Evolutionary conservation across 208 protist species (phyloP).

Genomic region (Phytomonas sp.): DNA sequence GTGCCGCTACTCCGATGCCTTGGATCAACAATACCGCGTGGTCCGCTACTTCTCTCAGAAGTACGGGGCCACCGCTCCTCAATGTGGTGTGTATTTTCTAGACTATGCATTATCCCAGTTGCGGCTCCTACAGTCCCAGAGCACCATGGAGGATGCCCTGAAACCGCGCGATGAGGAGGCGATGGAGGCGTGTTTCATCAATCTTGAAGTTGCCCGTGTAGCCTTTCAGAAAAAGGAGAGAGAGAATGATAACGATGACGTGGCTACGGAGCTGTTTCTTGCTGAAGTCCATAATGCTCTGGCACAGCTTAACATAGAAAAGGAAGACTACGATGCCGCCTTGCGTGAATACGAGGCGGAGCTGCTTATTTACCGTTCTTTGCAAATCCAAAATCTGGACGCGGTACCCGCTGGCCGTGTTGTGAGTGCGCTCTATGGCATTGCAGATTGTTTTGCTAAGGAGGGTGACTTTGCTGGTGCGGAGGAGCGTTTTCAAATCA

Average conservation of each 20-base stretch:
- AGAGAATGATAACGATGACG: slow-evolving; percentile 6
- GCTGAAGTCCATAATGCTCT: slow-evolving; percentile 83
- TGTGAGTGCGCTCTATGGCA: slow-evolving; percentile 57
- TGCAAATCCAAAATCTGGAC: slow-evolving; percentile 30
- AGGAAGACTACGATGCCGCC: slow-evolving; percentile 70
- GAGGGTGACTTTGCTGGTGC: slow-evolving; percentile 79
- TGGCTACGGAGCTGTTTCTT: slow-evolving; percentile 25
- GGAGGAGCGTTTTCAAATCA: slow-evolving; percentile 51
- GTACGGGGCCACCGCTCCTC: slow-evolving; percentile 45
- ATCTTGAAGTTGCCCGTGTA: slow-evolving; percentile 77
- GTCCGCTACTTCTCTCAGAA: slow-evolving; percentile 72
- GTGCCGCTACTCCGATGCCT: slow-evolving; percentile 45
- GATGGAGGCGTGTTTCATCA: slow-evolving; percentile 80
- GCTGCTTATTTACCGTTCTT: slow-evolving; percentile 63
- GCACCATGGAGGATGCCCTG: slow-evolving; percentile 53
- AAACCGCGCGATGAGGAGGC: slow-evolving; percentile 64
- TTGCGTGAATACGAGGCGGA: slow-evolving; percentile 79
- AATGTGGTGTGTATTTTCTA: slow-evolving; percentile 72
- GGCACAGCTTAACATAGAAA: slow-evolving; percentile 66
- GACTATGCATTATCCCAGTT: slow-evolving; percentile 87
- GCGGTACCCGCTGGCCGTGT: slow-evolving; percentile 44
- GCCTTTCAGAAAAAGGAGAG: slow-evolving; percentile 63
- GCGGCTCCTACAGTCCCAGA: slow-evolving; percentile 52
- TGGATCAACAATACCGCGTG: slow-evolving; percentile 71
- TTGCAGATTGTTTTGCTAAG: slow-evolving; percentile 81